These are phyloP conservation scores for Triadica sebifera DNA, from an alignment of 345 rosid genomes.

Conservation along the genomic window DNA sequence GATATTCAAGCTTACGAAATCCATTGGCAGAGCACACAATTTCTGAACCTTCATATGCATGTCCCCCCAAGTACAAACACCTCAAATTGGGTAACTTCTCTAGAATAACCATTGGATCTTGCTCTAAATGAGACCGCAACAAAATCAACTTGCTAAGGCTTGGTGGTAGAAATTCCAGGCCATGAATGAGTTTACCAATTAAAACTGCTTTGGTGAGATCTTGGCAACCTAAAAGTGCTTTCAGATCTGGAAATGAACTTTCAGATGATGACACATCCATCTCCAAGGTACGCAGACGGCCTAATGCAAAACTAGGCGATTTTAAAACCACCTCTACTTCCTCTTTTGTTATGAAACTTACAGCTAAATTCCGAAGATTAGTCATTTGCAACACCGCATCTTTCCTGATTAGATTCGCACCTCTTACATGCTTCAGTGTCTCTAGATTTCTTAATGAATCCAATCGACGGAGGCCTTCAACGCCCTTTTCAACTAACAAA, in stretches of 20 bases:
- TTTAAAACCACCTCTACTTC: neutral
- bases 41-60: neutral
- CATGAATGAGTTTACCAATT: neutral
- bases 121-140: neutral
- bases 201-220: neutral
- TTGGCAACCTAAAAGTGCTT: neutral
- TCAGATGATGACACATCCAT: no score
- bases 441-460: neutral
- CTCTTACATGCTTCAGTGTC: neutral
- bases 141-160: conserved; percentile 8
- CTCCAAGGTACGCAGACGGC: neutral
- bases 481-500: neutral
- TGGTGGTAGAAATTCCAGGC: neutral
- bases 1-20: conserved; percentile 10
- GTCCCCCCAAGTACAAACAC: neutral
- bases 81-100: neutral
- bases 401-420: neutral
- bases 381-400: neutral
- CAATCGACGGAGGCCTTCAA: neutral
- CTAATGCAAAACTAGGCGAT: neutral
- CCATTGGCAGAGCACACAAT: conserved; percentile 19
- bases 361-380: conserved; percentile 1
- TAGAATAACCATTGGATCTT: neutral
- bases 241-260: neutral
- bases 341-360: neutral